Conservation (phyloP, 495 filamentous ascomycete species). For the Penicillium waksmanii region DNA sequence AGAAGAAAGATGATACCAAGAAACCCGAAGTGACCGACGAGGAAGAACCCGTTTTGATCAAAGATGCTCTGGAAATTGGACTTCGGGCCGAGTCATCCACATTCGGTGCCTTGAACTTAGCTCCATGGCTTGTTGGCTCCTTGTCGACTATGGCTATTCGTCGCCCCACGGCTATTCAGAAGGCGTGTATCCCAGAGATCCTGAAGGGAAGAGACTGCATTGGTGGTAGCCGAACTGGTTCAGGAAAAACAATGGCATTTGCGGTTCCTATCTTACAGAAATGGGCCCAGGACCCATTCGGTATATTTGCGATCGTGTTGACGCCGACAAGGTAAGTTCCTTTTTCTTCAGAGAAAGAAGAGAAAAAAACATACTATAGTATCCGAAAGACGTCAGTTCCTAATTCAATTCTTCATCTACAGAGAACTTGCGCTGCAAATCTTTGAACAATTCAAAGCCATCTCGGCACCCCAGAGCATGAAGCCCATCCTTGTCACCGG, state of each 20-base stretch:
- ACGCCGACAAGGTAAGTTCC: slow-evolving; percentile 77
- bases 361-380: not conserved
- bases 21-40: slow-evolving; percentile 26
- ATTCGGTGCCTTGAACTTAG: slow-evolving; percentile 74
- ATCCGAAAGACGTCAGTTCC: not conserved
- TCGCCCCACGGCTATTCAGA: slow-evolving; percentile 88
- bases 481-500: slow-evolving; percentile 88
- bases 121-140: slow-evolving; percentile 88
- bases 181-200: slow-evolving; percentile 87
- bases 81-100: slow-evolving; percentile 54
- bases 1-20: slow-evolving; percentile 42
- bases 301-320: slow-evolving; percentile 85
- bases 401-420: not conserved
- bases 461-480: slow-evolving; percentile 81
- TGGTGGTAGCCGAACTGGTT: slow-evolving; percentile 90
- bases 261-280: slow-evolving; percentile 89
- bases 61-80: slow-evolving; percentile 49
- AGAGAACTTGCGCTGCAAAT: slow-evolving; percentile 95
- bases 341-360: not conserved
- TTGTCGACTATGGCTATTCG: slow-evolving; percentile 86
- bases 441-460: slow-evolving; percentile 90
- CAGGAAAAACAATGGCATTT: slow-evolving; percentile 99
- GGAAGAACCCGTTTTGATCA: slow-evolving; percentile 44
- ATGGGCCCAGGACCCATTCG: slow-evolving; percentile 90
- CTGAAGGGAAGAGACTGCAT: slow-evolving; percentile 90